These are phyloP conservation scores for Euptelea pleiosperma DNA, from an alignment of 164 flowering plant genomes.

Conservation along the genomic window DNA sequence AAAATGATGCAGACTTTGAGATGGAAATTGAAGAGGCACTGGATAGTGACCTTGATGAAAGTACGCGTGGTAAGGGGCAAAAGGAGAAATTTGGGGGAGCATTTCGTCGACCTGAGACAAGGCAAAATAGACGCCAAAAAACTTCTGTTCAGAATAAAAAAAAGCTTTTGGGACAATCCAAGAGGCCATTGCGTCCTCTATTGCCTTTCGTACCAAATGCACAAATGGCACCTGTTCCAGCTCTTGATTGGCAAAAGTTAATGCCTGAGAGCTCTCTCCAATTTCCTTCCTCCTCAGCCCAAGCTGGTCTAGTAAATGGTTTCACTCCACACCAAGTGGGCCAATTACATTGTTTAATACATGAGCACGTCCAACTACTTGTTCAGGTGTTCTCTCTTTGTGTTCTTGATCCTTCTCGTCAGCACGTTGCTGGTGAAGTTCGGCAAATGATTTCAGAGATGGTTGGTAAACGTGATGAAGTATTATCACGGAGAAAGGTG, in stretches of 20 bases:
- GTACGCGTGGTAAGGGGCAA: conserved; percentile 10
- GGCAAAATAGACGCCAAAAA: conserved; percentile 63
- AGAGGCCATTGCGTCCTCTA: conserved; percentile 70
- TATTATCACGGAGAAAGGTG: conserved; percentile 36
- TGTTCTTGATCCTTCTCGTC: conserved; percentile 68
- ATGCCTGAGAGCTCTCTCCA: conserved; percentile 18
- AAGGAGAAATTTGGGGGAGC: conserved; percentile 24
- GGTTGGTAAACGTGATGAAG: conserved; percentile 57
- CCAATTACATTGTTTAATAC: conserved; percentile 75
- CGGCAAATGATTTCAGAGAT: conserved; percentile 57
- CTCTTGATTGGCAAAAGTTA: conserved; percentile 24
- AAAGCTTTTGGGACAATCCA: conserved; percentile 37
- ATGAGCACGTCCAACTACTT: conserved; percentile 94
- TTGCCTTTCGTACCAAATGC: conserved; percentile 44
- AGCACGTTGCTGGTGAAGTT: conserved; percentile 55
- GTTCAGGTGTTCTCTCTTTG: conserved; percentile 79
- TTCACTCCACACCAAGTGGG: conserved; percentile 81
- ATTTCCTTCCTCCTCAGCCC: conserved; percentile 24
- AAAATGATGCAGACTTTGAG: conserved; percentile 97
- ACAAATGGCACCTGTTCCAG: conserved; percentile 30
- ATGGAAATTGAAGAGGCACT: conserved; percentile 90
- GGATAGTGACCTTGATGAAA: conserved; percentile 81
- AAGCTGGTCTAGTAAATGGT: conserved; percentile 36
- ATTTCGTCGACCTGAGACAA: conserved; percentile 62
- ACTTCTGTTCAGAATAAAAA: conserved; percentile 27